phyloP scores from a whole-genome alignment of 1,284 basidiomycete genomes.

The Rhodotorula glutinis region DNA sequence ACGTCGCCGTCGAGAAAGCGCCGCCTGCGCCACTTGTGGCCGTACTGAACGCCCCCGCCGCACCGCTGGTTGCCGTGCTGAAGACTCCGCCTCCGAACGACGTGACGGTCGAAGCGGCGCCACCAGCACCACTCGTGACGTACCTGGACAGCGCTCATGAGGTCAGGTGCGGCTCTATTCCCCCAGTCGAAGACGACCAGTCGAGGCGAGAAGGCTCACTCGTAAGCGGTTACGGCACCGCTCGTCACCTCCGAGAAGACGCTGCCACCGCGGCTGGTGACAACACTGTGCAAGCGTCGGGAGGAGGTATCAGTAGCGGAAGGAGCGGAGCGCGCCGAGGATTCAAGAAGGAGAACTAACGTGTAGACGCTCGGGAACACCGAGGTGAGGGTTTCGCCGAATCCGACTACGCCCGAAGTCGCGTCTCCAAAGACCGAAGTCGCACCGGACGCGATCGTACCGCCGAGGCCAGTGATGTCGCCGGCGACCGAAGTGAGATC shows the following conservation, averaged over 20 bases:
- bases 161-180: neutral
- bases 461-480: constrained; percentile 10
- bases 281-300: neutral
- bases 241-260: constrained; percentile 14
- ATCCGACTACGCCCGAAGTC: constrained; percentile 1
- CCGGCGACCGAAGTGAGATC: constrained; percentile 9
- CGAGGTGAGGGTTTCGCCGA: constrained; percentile 12
- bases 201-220: neutral
- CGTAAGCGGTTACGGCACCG: constrained; percentile 14
- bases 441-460: constrained; percentile 2
- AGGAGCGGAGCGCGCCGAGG: neutral
- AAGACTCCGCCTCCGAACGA: constrained; percentile 14
- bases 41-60: neutral
- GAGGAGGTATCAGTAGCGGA: no score
- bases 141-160: neutral
- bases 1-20: constrained; percentile 7
- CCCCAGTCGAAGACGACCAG: no score
- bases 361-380: constrained; percentile 17
- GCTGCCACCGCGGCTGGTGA: constrained; percentile 12
- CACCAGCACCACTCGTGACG: constrained; percentile 6
- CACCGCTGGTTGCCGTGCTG: constrained; percentile 9
- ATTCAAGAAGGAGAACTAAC: neutral
- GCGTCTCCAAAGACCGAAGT: constrained; percentile 14
- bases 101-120: constrained; percentile 14
- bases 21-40: neutral